These are phyloP conservation scores for Ceratobasidium sp. DNA, from an alignment of 1,284 basidiomycete species.

Conservation along the genomic window DNA sequence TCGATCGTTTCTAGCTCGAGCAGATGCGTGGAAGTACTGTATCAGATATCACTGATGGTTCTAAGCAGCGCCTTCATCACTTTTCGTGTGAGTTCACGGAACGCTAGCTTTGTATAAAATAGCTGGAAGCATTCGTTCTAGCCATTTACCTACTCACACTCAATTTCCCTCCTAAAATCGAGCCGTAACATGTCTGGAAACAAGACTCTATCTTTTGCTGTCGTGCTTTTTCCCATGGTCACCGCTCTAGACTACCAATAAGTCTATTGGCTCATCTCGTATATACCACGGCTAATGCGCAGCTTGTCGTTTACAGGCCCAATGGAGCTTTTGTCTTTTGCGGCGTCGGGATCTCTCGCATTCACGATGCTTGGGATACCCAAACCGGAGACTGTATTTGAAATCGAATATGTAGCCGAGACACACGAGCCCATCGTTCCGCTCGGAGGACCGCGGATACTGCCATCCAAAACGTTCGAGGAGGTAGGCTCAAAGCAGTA, in stretches of 20 bases:
- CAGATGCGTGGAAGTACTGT: too few species aligned
- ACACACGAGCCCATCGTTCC: conserved; percentile 30
- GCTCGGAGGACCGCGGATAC: conserved; percentile 9
- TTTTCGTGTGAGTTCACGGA: too few species aligned
- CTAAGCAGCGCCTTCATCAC: too few species aligned
- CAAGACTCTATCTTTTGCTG: conserved; percentile 9
- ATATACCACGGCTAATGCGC: too few species aligned
- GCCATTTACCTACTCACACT: not conserved
- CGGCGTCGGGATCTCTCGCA: not conserved
- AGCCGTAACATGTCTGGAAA: not conserved
- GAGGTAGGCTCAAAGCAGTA: conserved; percentile 34
- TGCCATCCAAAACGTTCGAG: conserved; percentile 33
- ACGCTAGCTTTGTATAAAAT: too few species aligned
- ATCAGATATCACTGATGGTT: too few species aligned
- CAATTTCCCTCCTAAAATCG: not conserved
- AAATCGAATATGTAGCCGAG: conserved; percentile 47
- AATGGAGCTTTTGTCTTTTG: conserved; percentile 21
- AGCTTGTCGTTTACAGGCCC: conserved; percentile 14
- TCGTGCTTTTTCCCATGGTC: conserved; percentile 1
- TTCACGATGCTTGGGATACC: not conserved
- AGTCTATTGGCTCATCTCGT: not conserved
- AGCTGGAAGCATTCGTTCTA: too few species aligned
- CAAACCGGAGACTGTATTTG: conserved; percentile 7
- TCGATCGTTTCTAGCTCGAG: not conserved
- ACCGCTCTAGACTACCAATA: conserved; percentile 28